These are phyloP conservation scores for Cardamine occulta DNA, from an alignment of 345 rosid genomes.

Conservation along the genomic window DNA sequence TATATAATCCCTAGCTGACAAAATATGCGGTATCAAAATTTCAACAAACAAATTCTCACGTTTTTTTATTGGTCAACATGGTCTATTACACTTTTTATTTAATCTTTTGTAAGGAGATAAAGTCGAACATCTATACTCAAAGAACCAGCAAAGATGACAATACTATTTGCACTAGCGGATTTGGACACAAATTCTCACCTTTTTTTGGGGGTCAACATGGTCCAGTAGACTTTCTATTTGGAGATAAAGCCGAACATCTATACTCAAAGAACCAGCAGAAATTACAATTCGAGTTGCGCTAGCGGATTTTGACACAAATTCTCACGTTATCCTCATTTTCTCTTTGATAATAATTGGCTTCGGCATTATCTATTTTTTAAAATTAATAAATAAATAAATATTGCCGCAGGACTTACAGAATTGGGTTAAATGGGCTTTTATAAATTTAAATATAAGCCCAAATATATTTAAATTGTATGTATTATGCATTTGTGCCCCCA, in stretches of 20 bases:
- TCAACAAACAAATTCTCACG: not conserved
- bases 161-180: not conserved
- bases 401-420: not conserved
- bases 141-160: too few species aligned
- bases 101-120: not conserved
- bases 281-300: not conserved
- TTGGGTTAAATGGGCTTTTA: not conserved
- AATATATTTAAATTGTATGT: not conserved
- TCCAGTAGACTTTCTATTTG: not conserved
- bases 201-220: not conserved
- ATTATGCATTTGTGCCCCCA: not conserved
- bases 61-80: not conserved
- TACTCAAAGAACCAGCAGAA: not conserved
- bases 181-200: not conserved
- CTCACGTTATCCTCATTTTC: not conserved
- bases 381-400: too few species aligned
- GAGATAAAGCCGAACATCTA: not conserved
- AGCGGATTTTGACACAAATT: not conserved
- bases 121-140: too few species aligned
- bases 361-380: not conserved
- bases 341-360: not conserved
- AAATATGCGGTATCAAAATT: not conserved
- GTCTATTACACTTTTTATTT: too few species aligned
- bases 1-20: not conserved
- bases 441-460: slow-evolving; percentile 7